Conservation (phyloP, 495 filamentous ascomycete species). For the Penicillium bialowiezense region DNA sequence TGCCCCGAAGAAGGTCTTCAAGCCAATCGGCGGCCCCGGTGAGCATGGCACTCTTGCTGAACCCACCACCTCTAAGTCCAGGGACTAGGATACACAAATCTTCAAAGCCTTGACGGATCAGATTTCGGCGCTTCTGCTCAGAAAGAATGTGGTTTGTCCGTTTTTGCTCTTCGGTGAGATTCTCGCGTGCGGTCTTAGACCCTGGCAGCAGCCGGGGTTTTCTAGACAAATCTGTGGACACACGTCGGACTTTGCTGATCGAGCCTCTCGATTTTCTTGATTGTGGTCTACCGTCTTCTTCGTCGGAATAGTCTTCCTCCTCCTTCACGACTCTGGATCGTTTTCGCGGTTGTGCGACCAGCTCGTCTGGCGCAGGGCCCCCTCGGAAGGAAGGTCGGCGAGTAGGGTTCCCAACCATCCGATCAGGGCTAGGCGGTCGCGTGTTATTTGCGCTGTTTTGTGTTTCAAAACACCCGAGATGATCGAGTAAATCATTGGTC, state of each 20-base stretch:
- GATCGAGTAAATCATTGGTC: slow-evolving; percentile 49
- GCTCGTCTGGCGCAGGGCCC: slow-evolving; percentile 20
- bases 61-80: slow-evolving; percentile 61
- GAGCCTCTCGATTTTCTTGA: slow-evolving; percentile 49
- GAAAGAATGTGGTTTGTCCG: slow-evolving; percentile 84
- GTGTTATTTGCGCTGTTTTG: slow-evolving; percentile 55
- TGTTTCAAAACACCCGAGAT: slow-evolving; percentile 52
- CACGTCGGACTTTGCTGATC: slow-evolving; percentile 28
- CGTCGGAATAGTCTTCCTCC: slow-evolving; percentile 38
- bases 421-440: slow-evolving; percentile 55
- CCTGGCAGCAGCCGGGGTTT: slow-evolving; percentile 30
- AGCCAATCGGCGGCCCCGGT: slow-evolving; percentile 70
- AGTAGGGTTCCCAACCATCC: slow-evolving; percentile 16
- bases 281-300: slow-evolving; percentile 37
- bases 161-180: slow-evolving; percentile 81
- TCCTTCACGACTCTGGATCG: slow-evolving; percentile 35
- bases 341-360: slow-evolving; percentile 29
- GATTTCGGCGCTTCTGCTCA: slow-evolving; percentile 78
- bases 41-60: slow-evolving; percentile 78
- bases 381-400: slow-evolving; percentile 3
- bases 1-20: slow-evolving; percentile 66
- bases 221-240: slow-evolving; percentile 30
- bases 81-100: slow-evolving; percentile 71
- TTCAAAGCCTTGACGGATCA: slow-evolving; percentile 76
- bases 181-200: slow-evolving; percentile 61